Evolutionary conservation across 768 basidiomycete genomes (phyloP).

Genomic region (Boletus insuetus): DNA sequence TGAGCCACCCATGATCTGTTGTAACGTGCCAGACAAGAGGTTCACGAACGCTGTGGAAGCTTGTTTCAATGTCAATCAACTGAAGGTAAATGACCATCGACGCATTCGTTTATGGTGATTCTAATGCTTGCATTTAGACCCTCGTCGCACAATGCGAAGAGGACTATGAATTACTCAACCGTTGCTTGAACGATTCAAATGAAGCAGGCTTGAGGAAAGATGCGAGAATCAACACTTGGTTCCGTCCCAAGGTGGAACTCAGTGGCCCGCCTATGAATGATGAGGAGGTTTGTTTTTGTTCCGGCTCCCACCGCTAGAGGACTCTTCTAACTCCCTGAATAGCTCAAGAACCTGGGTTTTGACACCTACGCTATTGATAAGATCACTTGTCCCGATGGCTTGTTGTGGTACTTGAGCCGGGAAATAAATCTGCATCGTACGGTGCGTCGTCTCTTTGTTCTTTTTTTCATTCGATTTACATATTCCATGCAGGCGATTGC

Average conservation of each 20-base stretch:
- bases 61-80: slow-evolving; percentile 53
- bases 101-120: background rate
- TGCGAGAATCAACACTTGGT: slow-evolving; percentile 66
- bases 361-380: slow-evolving; percentile 84
- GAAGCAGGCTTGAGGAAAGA: slow-evolving; percentile 50
- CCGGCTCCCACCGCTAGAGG: background rate
- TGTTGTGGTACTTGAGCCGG: slow-evolving; percentile 67
- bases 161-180: slow-evolving; percentile 73
- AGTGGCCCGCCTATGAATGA: slow-evolving; percentile 51
- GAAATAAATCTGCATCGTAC: slow-evolving; percentile 69
- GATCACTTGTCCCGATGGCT: slow-evolving; percentile 70
- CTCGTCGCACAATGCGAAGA: slow-evolving; percentile 83
- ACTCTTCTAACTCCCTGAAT: slow-evolving; percentile 4
- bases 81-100: slow-evolving; percentile 51
- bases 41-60: slow-evolving; percentile 74
- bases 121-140: slow-evolving; percentile 45
- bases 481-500: slow-evolving; percentile 56
- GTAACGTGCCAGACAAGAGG: slow-evolving; percentile 61
- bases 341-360: slow-evolving; percentile 67
- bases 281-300: slow-evolving; percentile 56
- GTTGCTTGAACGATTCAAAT: slow-evolving; percentile 60
- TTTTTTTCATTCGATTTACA: background rate
- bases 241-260: slow-evolving; percentile 42
- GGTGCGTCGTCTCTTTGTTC: slow-evolving; percentile 40
- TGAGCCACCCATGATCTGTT: slow-evolving; percentile 76